Percentiles rank a stretch among this genome's conserved stretches.
Evolutionary conservation across 2,329 filamentous ascomycete species (phyloP).

Genomic region (Coccinonectria pachysandricola): DNA sequence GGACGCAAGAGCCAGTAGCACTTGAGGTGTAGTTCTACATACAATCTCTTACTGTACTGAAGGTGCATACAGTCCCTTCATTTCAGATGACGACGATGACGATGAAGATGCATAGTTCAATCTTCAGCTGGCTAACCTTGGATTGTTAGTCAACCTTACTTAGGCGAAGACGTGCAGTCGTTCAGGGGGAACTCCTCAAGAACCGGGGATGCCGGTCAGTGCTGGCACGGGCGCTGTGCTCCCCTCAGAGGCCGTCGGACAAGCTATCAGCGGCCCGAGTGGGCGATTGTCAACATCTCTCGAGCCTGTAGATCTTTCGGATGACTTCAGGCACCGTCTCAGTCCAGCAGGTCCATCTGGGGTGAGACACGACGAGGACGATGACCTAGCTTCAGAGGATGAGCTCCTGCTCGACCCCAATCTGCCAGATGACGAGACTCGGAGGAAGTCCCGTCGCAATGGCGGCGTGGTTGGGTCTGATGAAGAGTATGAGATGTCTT

Average conservation of each 20-base stretch:
- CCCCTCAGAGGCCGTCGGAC: conserved; percentile 15
- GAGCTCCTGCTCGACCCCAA: conserved; percentile 48
- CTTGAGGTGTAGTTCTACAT: too few relatives aligned
- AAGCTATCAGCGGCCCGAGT: conserved; percentile 15
- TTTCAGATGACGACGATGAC: too few relatives aligned
- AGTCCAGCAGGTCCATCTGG: conserved; percentile 32
- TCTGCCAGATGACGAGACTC: conserved; percentile 32
- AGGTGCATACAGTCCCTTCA: too few relatives aligned
- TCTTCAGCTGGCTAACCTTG: too few relatives aligned
- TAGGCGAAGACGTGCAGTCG: too few relatives aligned
- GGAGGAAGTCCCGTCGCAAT: conserved; percentile 10
- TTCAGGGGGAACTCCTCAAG: conserved; percentile 1
- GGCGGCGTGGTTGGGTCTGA: conserved; percentile 10
- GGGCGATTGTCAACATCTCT: conserved; percentile 19
- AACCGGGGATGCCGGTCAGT: conserved; percentile 3
- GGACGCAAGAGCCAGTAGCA: too few relatives aligned
- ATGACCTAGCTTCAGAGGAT: conserved; percentile 40
- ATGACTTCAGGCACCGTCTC: conserved; percentile 22
- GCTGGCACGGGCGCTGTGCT: too few relatives aligned
- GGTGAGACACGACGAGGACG: conserved; percentile 29
- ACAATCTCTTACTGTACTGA: too few relatives aligned
- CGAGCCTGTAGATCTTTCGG: conserved; percentile 13
- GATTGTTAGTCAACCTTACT: too few relatives aligned
- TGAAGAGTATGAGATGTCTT: conserved; percentile 19
- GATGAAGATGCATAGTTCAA: too few relatives aligned